Percentiles rank a stretch among this genome's conserved stretches.
These are phyloP conservation scores for Fagopyrum tataricum DNA, from an alignment of 148 eudicot species.

Conservation along the genomic window DNA sequence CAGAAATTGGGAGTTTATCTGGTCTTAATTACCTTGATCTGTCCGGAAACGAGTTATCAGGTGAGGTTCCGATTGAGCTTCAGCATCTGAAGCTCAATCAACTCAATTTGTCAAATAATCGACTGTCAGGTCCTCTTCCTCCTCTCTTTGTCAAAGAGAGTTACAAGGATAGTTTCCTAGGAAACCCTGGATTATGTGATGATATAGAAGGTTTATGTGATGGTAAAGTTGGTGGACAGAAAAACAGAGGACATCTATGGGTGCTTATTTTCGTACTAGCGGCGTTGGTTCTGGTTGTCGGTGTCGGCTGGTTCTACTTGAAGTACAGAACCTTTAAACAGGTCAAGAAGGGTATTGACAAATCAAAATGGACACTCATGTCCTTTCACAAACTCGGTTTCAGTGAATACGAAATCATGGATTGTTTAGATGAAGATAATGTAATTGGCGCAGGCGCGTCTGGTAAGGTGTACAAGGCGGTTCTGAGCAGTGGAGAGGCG, in stretches of 20 bases:
- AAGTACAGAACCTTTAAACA: slow-evolving; percentile 49
- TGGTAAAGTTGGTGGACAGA: slow-evolving; percentile 17
- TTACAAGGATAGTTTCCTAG: slow-evolving; percentile 58
- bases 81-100: slow-evolving; percentile 75
- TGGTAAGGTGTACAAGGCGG: slow-evolving; percentile 88
- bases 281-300: slow-evolving; percentile 46
- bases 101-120: slow-evolving; percentile 71
- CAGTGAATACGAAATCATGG: slow-evolving; percentile 72
- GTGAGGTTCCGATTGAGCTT: slow-evolving; percentile 55
- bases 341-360: slow-evolving; percentile 34
- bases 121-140: slow-evolving; percentile 59
- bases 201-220: slow-evolving; percentile 63
- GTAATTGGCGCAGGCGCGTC: slow-evolving; percentile 84
- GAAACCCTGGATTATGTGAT: slow-evolving; percentile 78
- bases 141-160: slow-evolving; percentile 44
- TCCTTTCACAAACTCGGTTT: slow-evolving; percentile 90
- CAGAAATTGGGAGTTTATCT: slow-evolving; percentile 52
- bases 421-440: slow-evolving; percentile 76
- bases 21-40: slow-evolving; percentile 77
- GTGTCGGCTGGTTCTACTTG: slow-evolving; percentile 54
- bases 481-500: slow-evolving; percentile 62
- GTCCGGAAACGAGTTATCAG: slow-evolving; percentile 63
- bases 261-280: slow-evolving; percentile 55
- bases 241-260: slow-evolving; percentile 48
- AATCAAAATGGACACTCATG: slow-evolving; percentile 79